These are phyloP conservation scores for Kazachstania sp. DNA, from an alignment of 1,139 yeast genomes.

Conservation along the genomic window DNA sequence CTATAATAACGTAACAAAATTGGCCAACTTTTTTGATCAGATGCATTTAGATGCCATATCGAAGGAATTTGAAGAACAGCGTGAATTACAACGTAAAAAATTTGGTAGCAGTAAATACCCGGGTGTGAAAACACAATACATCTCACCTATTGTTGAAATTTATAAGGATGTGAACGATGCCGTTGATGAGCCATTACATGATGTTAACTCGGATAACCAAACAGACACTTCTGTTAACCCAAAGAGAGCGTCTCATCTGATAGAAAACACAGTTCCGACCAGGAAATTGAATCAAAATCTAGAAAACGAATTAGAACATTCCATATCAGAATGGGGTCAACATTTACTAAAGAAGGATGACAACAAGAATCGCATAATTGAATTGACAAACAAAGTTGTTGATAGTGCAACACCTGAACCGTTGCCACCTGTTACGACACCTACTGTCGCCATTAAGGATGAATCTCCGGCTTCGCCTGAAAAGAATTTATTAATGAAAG, in stretches of 20 bases:
- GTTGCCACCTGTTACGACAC: constrained; percentile 16
- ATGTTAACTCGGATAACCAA: neutral
- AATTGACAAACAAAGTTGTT: neutral
- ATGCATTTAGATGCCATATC: constrained; percentile 77
- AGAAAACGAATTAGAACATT: constrained; percentile 26
- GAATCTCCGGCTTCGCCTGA: constrained; percentile 41
- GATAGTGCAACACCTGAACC: constrained; percentile 2
- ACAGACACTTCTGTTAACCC: neutral
- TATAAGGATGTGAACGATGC: constrained; percentile 87
- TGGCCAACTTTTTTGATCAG: constrained; percentile 64
- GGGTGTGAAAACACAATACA: constrained; percentile 67
- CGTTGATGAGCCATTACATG: constrained; percentile 43
- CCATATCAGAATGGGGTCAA: constrained; percentile 29
- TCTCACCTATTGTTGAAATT: constrained; percentile 86
- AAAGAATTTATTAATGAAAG: constrained; percentile 67
- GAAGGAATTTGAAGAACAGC: constrained; percentile 75
- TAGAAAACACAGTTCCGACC: neutral
- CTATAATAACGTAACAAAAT: constrained; percentile 47
- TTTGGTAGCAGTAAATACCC: constrained; percentile 54
- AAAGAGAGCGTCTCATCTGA: neutral
- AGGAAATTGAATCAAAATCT: constrained; percentile 15
- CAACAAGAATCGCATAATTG: neutral
- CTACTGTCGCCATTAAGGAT: constrained; percentile 21
- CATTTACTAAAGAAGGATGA: constrained; percentile 11
- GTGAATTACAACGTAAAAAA: constrained; percentile 69